Base-by-base conservation (phyloP, 768 basidiomycete species). In the Mycena filopes region DNA sequence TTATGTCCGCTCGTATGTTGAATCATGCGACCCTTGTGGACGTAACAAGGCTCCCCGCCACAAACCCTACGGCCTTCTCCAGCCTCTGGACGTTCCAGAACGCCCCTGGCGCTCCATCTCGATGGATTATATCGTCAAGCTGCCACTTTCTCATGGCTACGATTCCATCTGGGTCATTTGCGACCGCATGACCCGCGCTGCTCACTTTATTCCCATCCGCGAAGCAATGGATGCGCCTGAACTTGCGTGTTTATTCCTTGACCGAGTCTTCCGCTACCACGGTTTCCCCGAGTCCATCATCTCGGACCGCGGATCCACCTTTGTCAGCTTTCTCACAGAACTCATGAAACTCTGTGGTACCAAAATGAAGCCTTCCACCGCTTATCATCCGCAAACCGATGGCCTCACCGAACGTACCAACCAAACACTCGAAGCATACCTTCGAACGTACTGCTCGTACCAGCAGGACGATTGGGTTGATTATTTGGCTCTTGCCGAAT, bases 391-490 rank as follows among this genome's bases (percentile, higher is more conserved):
- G n/a, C n/a, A n/a, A n/a, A n/a, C n/a, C n/a, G n/a, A n/a, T n/a
- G n/a, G n/a, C n/a, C n/a, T n/a, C n/a, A n/a, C n/a, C n/a, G n/a
- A n/a, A n/a, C n/a, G n/a, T n/a, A n/a, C n/a, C n/a, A n/a, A n/a
- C n/a, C n/a, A n/a, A n/a, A n/a, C n/a, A n/a, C n/a, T 83, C 12
- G 78, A 82, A 55, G 66, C 72, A 0, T 81, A 80, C 61, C 72
- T 85, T 8, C 75, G 74, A 13, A 64, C 73, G 29, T 82, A 77
- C 53, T 67, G 57, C 55, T 75, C 71, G 0, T 79, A 79, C 46
- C 76, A 81, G 26, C 84, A 84, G 59, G 79, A 83, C 56, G 72
- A 84, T 60, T 83, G 81, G 82, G 75, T 75, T 5, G 76, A 80
- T 21, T 76, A 74, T 40, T 72, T 84, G 0, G 74, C 80, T 0